Conservation (phyloP, 768 basidiomycete species). For the Mycena crocata region DNA sequence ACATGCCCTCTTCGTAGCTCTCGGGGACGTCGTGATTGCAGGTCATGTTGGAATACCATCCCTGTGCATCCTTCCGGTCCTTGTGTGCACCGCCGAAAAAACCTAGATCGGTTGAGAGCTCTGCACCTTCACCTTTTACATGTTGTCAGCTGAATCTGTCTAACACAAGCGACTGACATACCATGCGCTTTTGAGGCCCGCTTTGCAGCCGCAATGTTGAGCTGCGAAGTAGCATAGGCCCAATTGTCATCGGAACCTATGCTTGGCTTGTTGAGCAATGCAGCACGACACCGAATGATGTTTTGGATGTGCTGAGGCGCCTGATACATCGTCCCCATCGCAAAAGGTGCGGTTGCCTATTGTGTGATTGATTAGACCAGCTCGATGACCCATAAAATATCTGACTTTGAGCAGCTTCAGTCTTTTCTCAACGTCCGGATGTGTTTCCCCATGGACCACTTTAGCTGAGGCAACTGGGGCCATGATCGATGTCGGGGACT, state of each 20-base stretch:
- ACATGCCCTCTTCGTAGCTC: conserved; percentile 2
- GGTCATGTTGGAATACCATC: neutral
- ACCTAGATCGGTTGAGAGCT: too few species aligned
- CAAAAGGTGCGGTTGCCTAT: neutral
- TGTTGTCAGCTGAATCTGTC: too few species aligned
- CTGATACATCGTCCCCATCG: neutral
- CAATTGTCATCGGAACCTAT: conserved; percentile 6
- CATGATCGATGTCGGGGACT: neutral
- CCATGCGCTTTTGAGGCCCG: neutral
- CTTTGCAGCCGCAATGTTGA: conserved; percentile 9
- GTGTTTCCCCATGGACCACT: neutral
- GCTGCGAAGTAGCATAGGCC: conserved; percentile 3
- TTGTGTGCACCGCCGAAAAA: conserved; percentile 12
- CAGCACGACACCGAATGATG: neutral
- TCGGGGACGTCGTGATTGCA: conserved; percentile 7
- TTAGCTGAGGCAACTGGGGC: conserved; percentile 8
- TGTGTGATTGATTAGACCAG: neutral
- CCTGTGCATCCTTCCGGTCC: neutral
- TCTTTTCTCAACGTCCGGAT: too few species aligned
- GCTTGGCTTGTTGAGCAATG: neutral
- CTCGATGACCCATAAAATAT: neutral
- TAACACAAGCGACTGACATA: neutral
- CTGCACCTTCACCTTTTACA: too few species aligned
- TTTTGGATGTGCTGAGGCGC: too few species aligned
- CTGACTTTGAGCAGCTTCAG: neutral